Percentiles rank a stretch among this genome's conserved stretches.
Evolutionary conservation across 495 filamentous ascomycete species (phyloP).

Genomic region (Penicillium desertorum): DNA sequence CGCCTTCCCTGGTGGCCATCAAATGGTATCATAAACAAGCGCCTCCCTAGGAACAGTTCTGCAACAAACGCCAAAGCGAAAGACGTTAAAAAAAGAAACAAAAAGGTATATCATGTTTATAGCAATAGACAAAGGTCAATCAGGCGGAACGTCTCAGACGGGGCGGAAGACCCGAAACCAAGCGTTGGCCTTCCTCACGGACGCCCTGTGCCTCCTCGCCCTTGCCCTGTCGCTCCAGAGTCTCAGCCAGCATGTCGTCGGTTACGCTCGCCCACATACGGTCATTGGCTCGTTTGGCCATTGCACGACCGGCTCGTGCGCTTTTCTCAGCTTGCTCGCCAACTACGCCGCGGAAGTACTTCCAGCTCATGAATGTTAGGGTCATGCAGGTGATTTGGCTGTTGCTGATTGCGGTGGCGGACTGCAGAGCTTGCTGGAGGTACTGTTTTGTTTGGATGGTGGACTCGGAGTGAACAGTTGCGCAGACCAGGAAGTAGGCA

Average conservation of each 20-base stretch:
- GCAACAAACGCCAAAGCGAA: slow-evolving; percentile 11
- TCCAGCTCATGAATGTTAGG: slow-evolving; percentile 79
- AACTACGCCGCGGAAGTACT: slow-evolving; percentile 82
- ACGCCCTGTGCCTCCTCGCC: slow-evolving; percentile 56
- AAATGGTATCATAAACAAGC: slow-evolving; percentile 37
- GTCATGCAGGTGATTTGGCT: slow-evolving; percentile 76
- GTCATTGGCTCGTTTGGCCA: slow-evolving; percentile 75
- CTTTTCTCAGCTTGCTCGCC: slow-evolving; percentile 91
- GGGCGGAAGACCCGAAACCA: slow-evolving; percentile 45
- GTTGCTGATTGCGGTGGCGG: slow-evolving; percentile 57
- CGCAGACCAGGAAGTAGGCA: slow-evolving; percentile 75
- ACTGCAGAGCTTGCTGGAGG: slow-evolving; percentile 64
- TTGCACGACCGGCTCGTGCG: slow-evolving; percentile 67
- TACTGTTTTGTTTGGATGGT: slow-evolving; percentile 75
- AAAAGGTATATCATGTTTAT: slow-evolving; percentile 11
- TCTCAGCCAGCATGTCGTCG: slow-evolving; percentile 74
- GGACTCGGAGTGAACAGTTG: slow-evolving; percentile 59
- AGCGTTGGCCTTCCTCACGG: slow-evolving; percentile 44
- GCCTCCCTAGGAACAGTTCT: slow-evolving; percentile 12
- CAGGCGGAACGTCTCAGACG: slow-evolving; percentile 38
- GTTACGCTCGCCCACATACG: slow-evolving; percentile 83
- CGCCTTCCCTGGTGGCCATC: slow-evolving; percentile 23
- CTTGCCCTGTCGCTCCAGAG: slow-evolving; percentile 70
- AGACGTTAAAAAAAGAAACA: slow-evolving; percentile 7
- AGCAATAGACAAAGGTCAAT: slow-evolving; percentile 15